Base-by-base conservation (phyloP, 352 stramenopile genomes). In the Globisporangium rhizosaccharum region DNA sequence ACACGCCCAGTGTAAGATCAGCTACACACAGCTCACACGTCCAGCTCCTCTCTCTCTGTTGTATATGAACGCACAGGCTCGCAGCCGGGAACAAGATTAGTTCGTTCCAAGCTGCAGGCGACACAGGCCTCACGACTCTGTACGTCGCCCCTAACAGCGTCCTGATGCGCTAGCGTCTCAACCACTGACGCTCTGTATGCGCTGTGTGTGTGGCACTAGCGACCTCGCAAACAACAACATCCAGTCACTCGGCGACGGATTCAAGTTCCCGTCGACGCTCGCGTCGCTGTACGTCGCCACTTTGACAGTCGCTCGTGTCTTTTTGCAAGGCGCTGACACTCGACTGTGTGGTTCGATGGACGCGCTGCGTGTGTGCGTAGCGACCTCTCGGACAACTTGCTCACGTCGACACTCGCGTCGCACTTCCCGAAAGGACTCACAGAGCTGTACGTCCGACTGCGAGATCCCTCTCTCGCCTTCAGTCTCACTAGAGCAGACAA, bases 201-300 rank as follows among this genome's bases (percentile, higher is more conserved):
- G 6, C 20, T 26, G 9, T 23, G 23, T 23, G 23, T 23, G 23
- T 25, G 50, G 33, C 20, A 44, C 20, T 37, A 75, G 68, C 1
- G 69, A 76, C 50, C 41, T 76, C 44, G 62, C 66, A 15, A 71
- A 65, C 61, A 76, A 76, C 54, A 23, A 57, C n/a, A 61, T 76
- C 45, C 56, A 51, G 50, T 65, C 59, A 25, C 55, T 76, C 5
- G 10, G 33, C 33, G 51, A 67, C 39, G 56, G 30, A 18, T 56
- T 76, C 36, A 41, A 59, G 30, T 70, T 76, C n/a, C 69, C 69
- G 2, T 57, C 39, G 36, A 63, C 56, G 11, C 51, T 70, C 23
- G 33, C 69, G 57, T 52, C 48, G 49, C 37, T 76, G 65, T 76
- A 44, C 55, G 65, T 75, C 25, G 11, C 2, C 20, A 41, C 17